Evolutionary conservation across 1,284 basidiomycete genomes (phyloP), one percentile per base, ranked within the genome.

Genomic region (Pterulicium gracile): DNA sequence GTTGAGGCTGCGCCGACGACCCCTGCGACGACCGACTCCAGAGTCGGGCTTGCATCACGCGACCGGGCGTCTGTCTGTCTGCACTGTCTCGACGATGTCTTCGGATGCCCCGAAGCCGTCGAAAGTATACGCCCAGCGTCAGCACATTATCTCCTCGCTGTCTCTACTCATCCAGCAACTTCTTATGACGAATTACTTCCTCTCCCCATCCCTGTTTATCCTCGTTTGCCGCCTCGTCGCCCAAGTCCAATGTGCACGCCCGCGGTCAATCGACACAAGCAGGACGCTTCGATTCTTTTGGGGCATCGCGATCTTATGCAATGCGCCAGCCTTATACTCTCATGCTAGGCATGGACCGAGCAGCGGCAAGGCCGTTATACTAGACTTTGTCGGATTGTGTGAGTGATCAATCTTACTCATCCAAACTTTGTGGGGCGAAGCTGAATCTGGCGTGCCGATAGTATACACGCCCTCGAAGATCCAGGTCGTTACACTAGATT

Each of bases 351-450:
- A 68, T 24, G 72, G 73, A 4, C 62, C 72, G 47, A 57, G 67
- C 24, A 71, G 79, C 49, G 75, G 74, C 19, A 67, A 78, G 54
- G 65, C 72, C 5, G 61, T 86, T 54, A 61, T 88, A 32, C 74
- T 88, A 49, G 84, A 88, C 58, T 88, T 88, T 54, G 72, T 88
- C 50, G 85, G 85, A 48, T 68, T 79, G 67, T 74, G 84, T 87
- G 57, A 46, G 79, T 70, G 43, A 13, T 18, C 15, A 13, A 34
- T 7, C 18, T 13, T 44, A 27, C 22, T 43, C 34, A 34, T 24
- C 46, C 34, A 14, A 15, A 19, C 47, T 21, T 24, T 23, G 36
- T 27, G 27, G 15, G 35, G 20, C 21, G 27, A 27, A 4, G 43
- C 23, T 45, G 40, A 21, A 34, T 50, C 51, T 60, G 23, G 55